Conservation (phyloP, 345 rosid species). For the Aquilaria malaccensis region DNA sequence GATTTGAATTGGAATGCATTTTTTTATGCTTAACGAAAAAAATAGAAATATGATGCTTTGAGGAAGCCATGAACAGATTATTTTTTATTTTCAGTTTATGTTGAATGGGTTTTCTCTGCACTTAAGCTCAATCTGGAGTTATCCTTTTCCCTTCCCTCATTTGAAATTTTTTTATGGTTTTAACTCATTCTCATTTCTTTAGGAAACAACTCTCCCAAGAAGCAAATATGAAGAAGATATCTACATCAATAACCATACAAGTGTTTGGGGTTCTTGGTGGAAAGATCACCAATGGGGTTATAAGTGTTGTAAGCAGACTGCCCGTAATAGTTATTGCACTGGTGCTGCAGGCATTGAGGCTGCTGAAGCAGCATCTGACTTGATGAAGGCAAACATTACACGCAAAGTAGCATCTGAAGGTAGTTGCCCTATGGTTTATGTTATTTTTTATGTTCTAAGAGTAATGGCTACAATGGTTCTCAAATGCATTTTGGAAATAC, state of each 20-base stretch:
- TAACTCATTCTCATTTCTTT: slow-evolving; percentile 3
- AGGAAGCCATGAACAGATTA: not conserved
- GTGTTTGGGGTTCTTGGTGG: slow-evolving; percentile 96
- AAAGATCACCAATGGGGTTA: slow-evolving; percentile 87
- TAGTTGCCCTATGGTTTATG: slow-evolving; percentile 1
- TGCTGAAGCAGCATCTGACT: slow-evolving; percentile 58
- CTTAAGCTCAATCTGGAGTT: no score
- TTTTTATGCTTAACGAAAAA: no score
- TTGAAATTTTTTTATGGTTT: no score
- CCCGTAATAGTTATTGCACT: slow-evolving; percentile 72
- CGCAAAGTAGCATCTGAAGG: slow-evolving; percentile 49
- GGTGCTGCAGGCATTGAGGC: slow-evolving; percentile 83
- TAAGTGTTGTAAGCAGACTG: slow-evolving; percentile 67
- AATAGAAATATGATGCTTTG: no score
- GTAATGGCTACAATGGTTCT: no score
- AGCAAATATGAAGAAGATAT: slow-evolving; percentile 66
- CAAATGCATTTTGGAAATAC: not conserved
- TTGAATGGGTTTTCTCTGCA: not conserved
- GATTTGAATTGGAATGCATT: no score
- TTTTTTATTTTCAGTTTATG: not conserved
- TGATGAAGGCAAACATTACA: slow-evolving; percentile 65
- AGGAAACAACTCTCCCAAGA: slow-evolving; percentile 46
- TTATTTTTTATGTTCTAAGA: not conserved
- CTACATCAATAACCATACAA: slow-evolving; percentile 53
- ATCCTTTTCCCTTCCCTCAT: no score